Base-by-base conservation (phyloP, 208 protist genomes). In the Crithidia sp. region DNA sequence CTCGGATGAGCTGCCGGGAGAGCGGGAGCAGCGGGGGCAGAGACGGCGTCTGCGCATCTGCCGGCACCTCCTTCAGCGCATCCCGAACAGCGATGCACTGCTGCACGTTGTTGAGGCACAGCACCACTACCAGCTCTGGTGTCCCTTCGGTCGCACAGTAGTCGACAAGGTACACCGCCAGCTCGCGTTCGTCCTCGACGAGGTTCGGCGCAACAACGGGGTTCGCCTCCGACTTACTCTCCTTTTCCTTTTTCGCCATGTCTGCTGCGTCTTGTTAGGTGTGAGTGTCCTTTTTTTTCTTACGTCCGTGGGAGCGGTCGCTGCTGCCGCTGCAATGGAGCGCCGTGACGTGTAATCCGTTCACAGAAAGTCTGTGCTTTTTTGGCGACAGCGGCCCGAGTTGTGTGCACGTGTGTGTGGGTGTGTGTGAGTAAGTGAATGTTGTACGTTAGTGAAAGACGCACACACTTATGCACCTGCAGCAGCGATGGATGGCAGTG, bases 191-290 rank as follows among this genome's bases (percentile, higher is more conserved):
- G 14, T 77, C 70, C 6, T 73, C 62, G 2, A 74, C 68, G 53
- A 74, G 60, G 13, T 49, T 57, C 8, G 74, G 59, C 50, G 52
- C 36, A 19, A 66, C 41, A 40, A 52, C 19, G 16, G 45, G 14
- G 52, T 53, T 59, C 14, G 53, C 58, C 53, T 41, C n/a, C 36
- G 57, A 45, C 40, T 71, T 79, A 53, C 74, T 78, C 36, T 72
- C 73, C 37, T 78, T 79, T 52, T 71, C 74, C 14, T 53, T 54
- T 37, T 79, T 79, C 37, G 74, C 41, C 74, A 79, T 79, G 39
- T 16, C 7, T 5, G 54, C 28, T 52, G 58, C 10, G n/a, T 64
- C 17, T 44, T 43, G 44, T 44, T 36, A 40, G 56, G 7, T 13
- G 6, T 5, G 14, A 52, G 59, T 44, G 4, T 39, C 5, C 39